phyloP scores from a whole-genome alignment of 1,284 basidiomycete species.

The Apiotrichum laibachii region DNA sequence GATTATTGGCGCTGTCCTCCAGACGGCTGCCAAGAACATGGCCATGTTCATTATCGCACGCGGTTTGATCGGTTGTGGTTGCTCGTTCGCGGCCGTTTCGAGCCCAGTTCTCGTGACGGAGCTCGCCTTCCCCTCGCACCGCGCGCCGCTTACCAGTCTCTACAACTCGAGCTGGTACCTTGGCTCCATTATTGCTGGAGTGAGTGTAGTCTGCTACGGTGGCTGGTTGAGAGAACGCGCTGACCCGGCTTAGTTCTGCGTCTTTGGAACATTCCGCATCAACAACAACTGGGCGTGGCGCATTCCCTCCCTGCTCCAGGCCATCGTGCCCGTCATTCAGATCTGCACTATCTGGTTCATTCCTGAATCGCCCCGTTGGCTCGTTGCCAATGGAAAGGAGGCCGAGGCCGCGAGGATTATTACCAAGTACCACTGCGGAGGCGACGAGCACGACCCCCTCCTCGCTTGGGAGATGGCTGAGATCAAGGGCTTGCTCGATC shows the following conservation, averaged over 20 bases:
- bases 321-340: slow-evolving; percentile 44
- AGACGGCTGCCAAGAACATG: slow-evolving; percentile 56
- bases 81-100: slow-evolving; percentile 47
- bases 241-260: background rate
- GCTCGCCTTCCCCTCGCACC: slow-evolving; percentile 70
- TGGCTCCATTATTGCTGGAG: slow-evolving; percentile 13
- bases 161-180: slow-evolving; percentile 31
- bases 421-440: slow-evolving; percentile 70
- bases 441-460: slow-evolving; percentile 37
- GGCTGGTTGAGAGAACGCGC: background rate
- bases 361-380: slow-evolving; percentile 31
- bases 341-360: slow-evolving; percentile 20
- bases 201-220: background rate
- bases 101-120: slow-evolving; percentile 74
- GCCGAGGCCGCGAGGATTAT: slow-evolving; percentile 66
- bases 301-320: slow-evolving; percentile 53
- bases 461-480: slow-evolving; percentile 47
- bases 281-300: slow-evolving; percentile 40
- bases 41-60: slow-evolving; percentile 62
- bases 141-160: slow-evolving; percentile 55
- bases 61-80: slow-evolving; percentile 65
- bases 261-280: slow-evolving; percentile 37
- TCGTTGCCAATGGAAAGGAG: slow-evolving; percentile 24
- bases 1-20: slow-evolving; percentile 36
- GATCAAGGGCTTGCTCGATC: slow-evolving; percentile 42